These are phyloP conservation scores for Lomentospora prolificans DNA, from an alignment of 2,329 filamentous ascomycete genomes.

Conservation along the genomic window DNA sequence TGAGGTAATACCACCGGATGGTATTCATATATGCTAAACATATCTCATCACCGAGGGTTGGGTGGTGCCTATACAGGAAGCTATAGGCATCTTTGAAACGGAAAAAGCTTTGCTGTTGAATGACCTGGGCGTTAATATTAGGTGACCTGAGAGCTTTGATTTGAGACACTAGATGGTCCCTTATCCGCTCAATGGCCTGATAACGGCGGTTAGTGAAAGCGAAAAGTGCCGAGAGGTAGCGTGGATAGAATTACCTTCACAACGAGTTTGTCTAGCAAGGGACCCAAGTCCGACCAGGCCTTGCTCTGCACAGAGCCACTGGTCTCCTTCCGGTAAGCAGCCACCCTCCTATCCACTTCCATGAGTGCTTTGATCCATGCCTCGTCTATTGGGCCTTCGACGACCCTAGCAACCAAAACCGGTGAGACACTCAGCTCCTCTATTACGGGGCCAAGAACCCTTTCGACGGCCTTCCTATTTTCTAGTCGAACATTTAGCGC, in stretches of 20 bases:
- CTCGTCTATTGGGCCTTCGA: conserved; percentile 83
- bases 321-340: conserved; percentile 58
- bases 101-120: conserved; percentile 86
- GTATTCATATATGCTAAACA: conserved; percentile 92
- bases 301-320: conserved; percentile 56
- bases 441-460: conserved; percentile 74
- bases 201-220: too few species aligned
- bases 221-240: conserved; percentile 5
- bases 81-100: conserved; percentile 80
- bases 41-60: conserved; percentile 80
- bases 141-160: conserved; percentile 91
- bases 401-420: conserved; percentile 70
- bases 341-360: conserved; percentile 72
- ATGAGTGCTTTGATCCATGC: conserved; percentile 74
- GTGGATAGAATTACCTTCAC: conserved; percentile 49
- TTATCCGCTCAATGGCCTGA: conserved; percentile 84
- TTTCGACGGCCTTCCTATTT: conserved; percentile 84
- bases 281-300: conserved; percentile 73
- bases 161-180: conserved; percentile 88
- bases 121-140: conserved; percentile 93
- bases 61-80: conserved; percentile 75
- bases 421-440: conserved; percentile 89
- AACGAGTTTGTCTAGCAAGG: conserved; percentile 73
- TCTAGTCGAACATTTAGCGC: conserved; percentile 76
- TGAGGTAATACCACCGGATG: conserved; percentile 96